Base-by-base conservation (phyloP, 2,329 filamentous ascomycete genomes). In the Moelleriella libera region DNA sequence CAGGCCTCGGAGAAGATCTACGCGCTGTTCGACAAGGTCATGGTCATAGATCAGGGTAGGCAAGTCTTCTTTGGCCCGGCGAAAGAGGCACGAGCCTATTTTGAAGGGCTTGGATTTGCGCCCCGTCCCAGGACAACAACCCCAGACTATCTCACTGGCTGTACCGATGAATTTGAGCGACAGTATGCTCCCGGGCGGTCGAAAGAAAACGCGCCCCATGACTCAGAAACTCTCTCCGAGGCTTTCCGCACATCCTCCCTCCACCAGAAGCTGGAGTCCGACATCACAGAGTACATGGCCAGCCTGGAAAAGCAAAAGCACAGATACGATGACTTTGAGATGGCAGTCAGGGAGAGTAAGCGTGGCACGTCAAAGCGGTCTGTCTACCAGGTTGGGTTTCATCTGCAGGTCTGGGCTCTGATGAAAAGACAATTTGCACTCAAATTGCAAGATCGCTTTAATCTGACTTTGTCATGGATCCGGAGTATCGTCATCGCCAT, bases 1-100 rank as follows among this genome's bases (percentile, higher is more conserved):
- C 87, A 94, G 60, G 86, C 85, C 0, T 88, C 83, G 0, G 85
- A 92, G 63, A 88, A 80, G 55, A 87, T 90, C 51, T 89, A 86
- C 65, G 72, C 72, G 28, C 77, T 81, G 34, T 89, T 90, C 51
- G 86, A 94, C 68, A 92, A 90, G 63, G 85, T 92, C 10, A 68
- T 94, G 57, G 83, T 89, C 37, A 85, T 92, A 48, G 83, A 89
- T 51, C 75, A 77, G 41, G 86, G 86, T 2, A 76, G 75, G 30
- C 81, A 88, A 60, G 83, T 86, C 34, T 92, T 80, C 65, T 88
- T 85, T 50, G 86, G 86, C 1, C 81, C 82, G 0, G 67, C 76
- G 0, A 63, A 71, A 1, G 76, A 85, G 52, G 86, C 86, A 1
- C 72, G 84, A 30, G 64, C 64, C 45, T 90, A 90, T 61, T 90